Conservation (phyloP, 2,329 filamentous ascomycete species). For the Alternaria solani region DNA sequence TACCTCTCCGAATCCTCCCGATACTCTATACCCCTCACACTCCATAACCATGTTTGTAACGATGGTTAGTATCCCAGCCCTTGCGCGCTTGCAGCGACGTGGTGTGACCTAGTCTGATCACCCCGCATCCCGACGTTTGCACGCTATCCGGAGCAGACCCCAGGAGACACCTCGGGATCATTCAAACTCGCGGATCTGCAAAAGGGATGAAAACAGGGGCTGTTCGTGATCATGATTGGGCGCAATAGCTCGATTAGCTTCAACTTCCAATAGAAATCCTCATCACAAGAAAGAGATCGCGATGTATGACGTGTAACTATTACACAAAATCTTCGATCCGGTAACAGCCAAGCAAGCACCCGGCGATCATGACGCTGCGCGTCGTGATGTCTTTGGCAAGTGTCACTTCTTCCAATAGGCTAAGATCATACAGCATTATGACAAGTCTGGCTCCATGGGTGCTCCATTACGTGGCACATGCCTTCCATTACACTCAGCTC, state of each 20-base stretch:
- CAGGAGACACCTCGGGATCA: background rate
- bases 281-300: background rate
- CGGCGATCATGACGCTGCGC: slow-evolving; percentile 6
- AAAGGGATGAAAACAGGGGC: background rate
- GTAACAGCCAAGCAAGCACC: background rate
- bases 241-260: background rate
- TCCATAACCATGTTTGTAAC: background rate
- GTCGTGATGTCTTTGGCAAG: background rate
- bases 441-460: background rate
- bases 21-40: background rate
- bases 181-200: background rate
- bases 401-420: background rate
- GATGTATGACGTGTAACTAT: slow-evolving; percentile 5
- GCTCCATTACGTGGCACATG: background rate
- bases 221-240: background rate
- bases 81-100: slow-evolving; percentile 20
- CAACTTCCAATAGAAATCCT: background rate
- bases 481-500: background rate
- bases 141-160: background rate
- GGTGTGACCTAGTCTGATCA: slow-evolving; percentile 23
- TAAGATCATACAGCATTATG: background rate
- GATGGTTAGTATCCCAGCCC: background rate
- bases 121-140: slow-evolving; percentile 11
- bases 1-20: slow-evolving; percentile 21
- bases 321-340: background rate